A percentile compares a stretch with the other conserved stretches of the same genome.
Conservation (phyloP, 2,329 filamentous ascomycete species). For the Paecilomyces niveus region DNA sequence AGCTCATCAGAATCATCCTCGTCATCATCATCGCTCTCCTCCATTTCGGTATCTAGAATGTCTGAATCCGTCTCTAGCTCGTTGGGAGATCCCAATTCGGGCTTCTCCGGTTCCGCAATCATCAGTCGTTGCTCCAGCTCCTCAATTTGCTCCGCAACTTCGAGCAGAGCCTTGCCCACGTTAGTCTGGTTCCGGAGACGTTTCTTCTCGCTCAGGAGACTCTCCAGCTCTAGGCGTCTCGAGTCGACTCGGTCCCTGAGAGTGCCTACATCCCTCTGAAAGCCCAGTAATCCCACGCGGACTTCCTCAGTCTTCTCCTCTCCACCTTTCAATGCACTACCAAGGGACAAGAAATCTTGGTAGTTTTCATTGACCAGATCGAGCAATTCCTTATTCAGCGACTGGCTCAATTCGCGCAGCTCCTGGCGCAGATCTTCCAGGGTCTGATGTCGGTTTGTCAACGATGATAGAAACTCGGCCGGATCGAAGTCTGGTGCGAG, state of each 20-base stretch:
- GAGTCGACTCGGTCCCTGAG: constrained; percentile 60
- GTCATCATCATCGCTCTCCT: constrained; percentile 29
- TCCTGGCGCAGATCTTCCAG: constrained; percentile 88
- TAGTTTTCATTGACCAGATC: constrained; percentile 96
- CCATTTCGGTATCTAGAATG: constrained; percentile 25
- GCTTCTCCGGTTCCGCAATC: constrained; percentile 43
- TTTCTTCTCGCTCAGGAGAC: constrained; percentile 59
- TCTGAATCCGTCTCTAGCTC: constrained; percentile 28
- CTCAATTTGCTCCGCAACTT: constrained; percentile 39
- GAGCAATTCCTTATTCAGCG: constrained; percentile 77
- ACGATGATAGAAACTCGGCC: constrained; percentile 70
- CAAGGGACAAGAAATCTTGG: constrained; percentile 78
- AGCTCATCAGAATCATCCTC: constrained; percentile 26
- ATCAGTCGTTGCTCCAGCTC: constrained; percentile 64
- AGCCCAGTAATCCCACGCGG: constrained; percentile 76
- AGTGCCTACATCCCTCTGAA: constrained; percentile 71
- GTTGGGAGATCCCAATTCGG: constrained; percentile 4
- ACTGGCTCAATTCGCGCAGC: constrained; percentile 69
- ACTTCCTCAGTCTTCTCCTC: constrained; percentile 90
- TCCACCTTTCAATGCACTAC: constrained; percentile 73
- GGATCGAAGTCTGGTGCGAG: constrained; percentile 70
- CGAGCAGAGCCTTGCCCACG: constrained; percentile 44
- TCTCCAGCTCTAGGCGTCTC: constrained; percentile 56
- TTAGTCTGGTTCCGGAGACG: constrained; percentile 59
- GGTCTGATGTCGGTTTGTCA: constrained; percentile 85